Evolutionary conservation across 768 basidiomycete genomes (phyloP), one percentile per base, ranked within the genome.

Genomic region (Suillus hirtellus): DNA sequence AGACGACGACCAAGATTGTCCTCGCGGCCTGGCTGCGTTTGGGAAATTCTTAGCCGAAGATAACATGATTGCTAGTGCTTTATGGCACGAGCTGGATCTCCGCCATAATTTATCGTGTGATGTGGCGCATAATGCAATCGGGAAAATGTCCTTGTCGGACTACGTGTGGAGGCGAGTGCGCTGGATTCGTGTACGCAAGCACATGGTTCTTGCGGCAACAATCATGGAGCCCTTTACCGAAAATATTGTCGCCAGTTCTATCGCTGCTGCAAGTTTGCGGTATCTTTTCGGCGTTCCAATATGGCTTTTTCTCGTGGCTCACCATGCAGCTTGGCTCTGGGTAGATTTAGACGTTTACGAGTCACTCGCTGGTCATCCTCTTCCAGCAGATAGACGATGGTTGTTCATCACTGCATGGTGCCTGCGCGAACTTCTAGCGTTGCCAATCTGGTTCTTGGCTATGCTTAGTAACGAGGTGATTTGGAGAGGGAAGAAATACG

Each of bases 121-220:
- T 71, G 87, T 96, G 60, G 96, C 90, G 1, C 84, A 87, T 52
- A 97, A 99, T 70, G 87, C 89, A 10, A 86, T 99, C 50, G 96
- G 95, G 21, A 87, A 88, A 67, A 95, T 99, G 90, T 80, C 88
- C 2, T 79, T 99, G 60, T 76, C 75, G 38, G 94, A 91, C 70
- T 99, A 97, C 76, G 81, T 98, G 63, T 86, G 86, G 82, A 84
- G 97, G 42, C 88, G 97, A 35, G 88, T 95, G 21, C 89, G 97
- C 2, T 99, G 97, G 97, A 94, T 99, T 70, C 87, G 97, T 50
- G 96, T 99, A 38, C 86, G 97, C 60, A 98, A 96, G 75, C 88
- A 88, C 70, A 99, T 99, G 95, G 90, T 93, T 9, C 73, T 93
- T 47, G 80, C 84, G 10, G 96, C 95, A 19, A 98, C 95, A 1